Evolutionary conservation across 306 rosid species (phyloP).

Genomic region (Vicia sativa): DNA sequence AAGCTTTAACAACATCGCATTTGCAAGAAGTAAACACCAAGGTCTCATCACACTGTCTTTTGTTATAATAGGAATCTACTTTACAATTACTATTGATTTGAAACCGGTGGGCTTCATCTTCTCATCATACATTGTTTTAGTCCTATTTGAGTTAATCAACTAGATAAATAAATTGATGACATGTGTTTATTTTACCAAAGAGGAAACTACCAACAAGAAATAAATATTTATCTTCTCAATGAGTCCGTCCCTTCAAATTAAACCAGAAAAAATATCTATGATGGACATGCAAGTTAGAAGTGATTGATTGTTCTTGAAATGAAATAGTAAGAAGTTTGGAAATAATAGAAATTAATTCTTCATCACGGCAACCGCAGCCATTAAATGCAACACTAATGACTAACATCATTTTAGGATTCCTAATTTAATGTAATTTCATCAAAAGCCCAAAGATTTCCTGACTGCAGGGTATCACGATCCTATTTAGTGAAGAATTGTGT

Average conservation of each 20-base stretch:
- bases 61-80: constrained; percentile 32
- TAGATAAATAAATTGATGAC: neutral
- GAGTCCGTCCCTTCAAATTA: constrained; percentile 32
- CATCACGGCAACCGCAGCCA: too few relatives aligned
- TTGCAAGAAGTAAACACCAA: constrained; percentile 27
- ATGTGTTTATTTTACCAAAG: constrained; percentile 1
- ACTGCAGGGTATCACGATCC: too few relatives aligned
- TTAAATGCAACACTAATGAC: too few relatives aligned
- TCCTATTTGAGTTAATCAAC: constrained; percentile 40
- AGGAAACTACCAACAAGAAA: constrained; percentile 37
- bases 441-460: too few relatives aligned
- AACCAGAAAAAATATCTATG: constrained; percentile 6
- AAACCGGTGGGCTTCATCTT: constrained; percentile 5
- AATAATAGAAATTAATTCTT: neutral
- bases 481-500: too few relatives aligned
- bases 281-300: constrained; percentile 35
- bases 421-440: too few relatives aligned
- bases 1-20: neutral
- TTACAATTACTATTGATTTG: constrained; percentile 31
- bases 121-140: constrained; percentile 28
- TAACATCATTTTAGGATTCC: too few relatives aligned
- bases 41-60: constrained; percentile 28
- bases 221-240: too few relatives aligned
- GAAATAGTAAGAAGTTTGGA: neutral
- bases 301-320: constrained; percentile 25